These are phyloP conservation scores for Schizonepeta tenuifolia DNA, from an alignment of 257 asterid species.

Conservation along the genomic window DNA sequence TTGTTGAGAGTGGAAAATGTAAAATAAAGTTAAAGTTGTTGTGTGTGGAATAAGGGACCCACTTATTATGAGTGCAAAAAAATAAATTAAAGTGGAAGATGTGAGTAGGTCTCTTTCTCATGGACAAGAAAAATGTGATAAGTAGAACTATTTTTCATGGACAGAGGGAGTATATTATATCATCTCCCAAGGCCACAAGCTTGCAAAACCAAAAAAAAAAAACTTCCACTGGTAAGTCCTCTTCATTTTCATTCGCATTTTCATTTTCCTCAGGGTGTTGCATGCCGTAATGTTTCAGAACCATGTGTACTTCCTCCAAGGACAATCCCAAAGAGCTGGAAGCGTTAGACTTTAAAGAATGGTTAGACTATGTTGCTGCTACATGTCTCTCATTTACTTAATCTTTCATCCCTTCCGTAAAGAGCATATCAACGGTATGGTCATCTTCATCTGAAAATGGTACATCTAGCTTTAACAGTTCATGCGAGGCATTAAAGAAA, in stretches of 20 bases:
- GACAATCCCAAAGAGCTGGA: constrained; percentile 42
- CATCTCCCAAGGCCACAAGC: constrained; percentile 84
- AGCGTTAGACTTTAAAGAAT: constrained; percentile 27
- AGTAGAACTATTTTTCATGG: too few species aligned
- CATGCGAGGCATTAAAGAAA: constrained; percentile 27
- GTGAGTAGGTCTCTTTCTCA: too few species aligned
- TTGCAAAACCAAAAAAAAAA: constrained; percentile 71
- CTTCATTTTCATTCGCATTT: too few species aligned
- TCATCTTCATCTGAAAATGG: constrained; percentile 31
- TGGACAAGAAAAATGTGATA: too few species aligned
- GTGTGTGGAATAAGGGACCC: too few species aligned
- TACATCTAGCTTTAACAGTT: not conserved
- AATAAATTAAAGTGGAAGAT: too few species aligned
- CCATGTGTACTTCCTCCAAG: constrained; percentile 40
- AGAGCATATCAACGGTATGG: constrained; percentile 27
- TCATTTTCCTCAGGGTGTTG: constrained; percentile 40
- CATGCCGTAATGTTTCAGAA: constrained; percentile 33
- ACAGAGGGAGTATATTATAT: too few species aligned
- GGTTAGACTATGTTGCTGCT: constrained; percentile 21
- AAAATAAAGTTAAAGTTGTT: too few species aligned
- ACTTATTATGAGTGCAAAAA: too few species aligned
- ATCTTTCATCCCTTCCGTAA: constrained; percentile 25
- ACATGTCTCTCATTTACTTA: constrained; percentile 28
- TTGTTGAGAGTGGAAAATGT: too few species aligned
- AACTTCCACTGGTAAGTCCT: constrained; percentile 44